Conservation (phyloP, 768 basidiomycete genomes). For the Cystofilobasidium macerans region DNA sequence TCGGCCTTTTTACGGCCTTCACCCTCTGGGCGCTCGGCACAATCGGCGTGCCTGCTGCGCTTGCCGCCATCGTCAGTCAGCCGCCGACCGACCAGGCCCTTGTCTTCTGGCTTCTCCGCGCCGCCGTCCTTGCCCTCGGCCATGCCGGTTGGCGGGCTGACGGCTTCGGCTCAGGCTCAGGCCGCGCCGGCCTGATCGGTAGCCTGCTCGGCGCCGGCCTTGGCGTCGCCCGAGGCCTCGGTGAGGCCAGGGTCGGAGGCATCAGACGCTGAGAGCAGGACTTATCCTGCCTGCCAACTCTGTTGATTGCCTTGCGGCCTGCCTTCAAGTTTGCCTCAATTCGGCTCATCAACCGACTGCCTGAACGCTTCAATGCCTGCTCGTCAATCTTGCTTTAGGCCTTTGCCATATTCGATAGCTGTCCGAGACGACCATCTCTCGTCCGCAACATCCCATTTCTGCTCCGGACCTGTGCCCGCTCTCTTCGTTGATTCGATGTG, state of each 20-base stretch:
- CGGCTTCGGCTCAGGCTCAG: not conserved
- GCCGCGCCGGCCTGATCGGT: not conserved
- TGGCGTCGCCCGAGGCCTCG: constrained; percentile 10
- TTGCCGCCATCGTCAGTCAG: not conserved
- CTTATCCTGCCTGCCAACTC: too few species aligned
- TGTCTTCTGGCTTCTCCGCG: constrained; percentile 8
- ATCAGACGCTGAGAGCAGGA: not conserved
- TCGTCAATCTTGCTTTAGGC: too few species aligned
- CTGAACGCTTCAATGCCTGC: too few species aligned
- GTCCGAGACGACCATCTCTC: too few species aligned
- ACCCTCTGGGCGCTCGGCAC: not conserved
- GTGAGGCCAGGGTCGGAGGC: constrained; percentile 1
- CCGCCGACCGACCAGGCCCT: not conserved
- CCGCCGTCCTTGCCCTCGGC: constrained; percentile 1
- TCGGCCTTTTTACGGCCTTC: not conserved
- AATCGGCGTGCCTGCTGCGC: not conserved
- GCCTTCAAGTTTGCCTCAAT: too few species aligned
- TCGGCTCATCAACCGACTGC: too few species aligned
- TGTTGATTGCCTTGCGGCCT: too few species aligned
- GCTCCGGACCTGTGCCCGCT: not conserved
- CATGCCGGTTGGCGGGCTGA: not conserved
- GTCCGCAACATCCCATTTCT: not conserved
- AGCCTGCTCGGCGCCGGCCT: constrained; percentile 2
- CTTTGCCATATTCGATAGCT: too few species aligned
- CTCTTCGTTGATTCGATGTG: too few species aligned